A percentile compares a stretch with the other conserved stretches of the same genome.
These are phyloP conservation scores for Pseudophaeomoniella oleicola DNA, from an alignment of 2,329 filamentous ascomycete genomes.

Conservation along the genomic window DNA sequence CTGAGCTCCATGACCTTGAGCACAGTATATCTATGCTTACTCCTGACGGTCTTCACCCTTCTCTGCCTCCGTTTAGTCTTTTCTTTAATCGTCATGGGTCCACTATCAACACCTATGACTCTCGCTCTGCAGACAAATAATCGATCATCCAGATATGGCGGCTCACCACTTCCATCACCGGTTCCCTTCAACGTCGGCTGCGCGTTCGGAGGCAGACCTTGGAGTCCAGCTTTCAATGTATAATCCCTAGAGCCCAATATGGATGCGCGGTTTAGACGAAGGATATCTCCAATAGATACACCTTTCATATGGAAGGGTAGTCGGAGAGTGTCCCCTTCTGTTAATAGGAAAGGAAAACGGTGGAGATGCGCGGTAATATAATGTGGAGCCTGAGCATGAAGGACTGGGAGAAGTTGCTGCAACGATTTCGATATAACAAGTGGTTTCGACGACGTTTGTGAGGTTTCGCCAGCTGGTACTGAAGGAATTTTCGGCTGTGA, in stretches of 20 bases:
- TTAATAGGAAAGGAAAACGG: conserved; percentile 34
- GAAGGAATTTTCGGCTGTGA: conserved; percentile 5
- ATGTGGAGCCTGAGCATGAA: conserved; percentile 28
- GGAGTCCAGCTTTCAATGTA: conserved; percentile 57
- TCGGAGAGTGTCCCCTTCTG: conserved; percentile 55
- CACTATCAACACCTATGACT: conserved; percentile 71
- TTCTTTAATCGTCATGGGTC: conserved; percentile 43
- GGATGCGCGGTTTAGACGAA: conserved; percentile 75
- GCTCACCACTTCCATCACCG: background rate
- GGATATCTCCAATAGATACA: conserved; percentile 64
- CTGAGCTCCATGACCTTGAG: conserved; percentile 70
- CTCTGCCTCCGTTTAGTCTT: conserved; percentile 52
- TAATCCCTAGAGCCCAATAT: conserved; percentile 77
- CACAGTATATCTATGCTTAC: conserved; percentile 84
- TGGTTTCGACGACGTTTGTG: conserved; percentile 11
- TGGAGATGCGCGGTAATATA: conserved; percentile 34
- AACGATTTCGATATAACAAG: conserved; percentile 26
- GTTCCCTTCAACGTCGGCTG: background rate
- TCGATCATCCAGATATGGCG: conserved; percentile 57
- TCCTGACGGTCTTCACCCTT: conserved; percentile 58
- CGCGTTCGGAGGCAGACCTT: background rate
- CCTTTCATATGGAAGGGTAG: conserved; percentile 68
- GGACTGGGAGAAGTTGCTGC: conserved; percentile 26
- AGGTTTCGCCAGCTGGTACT: conserved; percentile 7
- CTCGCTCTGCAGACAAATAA: conserved; percentile 75